Conservation (phyloP, 2,329 filamentous ascomycete genomes). For the Neoscytalidium dimidiatum region DNA sequence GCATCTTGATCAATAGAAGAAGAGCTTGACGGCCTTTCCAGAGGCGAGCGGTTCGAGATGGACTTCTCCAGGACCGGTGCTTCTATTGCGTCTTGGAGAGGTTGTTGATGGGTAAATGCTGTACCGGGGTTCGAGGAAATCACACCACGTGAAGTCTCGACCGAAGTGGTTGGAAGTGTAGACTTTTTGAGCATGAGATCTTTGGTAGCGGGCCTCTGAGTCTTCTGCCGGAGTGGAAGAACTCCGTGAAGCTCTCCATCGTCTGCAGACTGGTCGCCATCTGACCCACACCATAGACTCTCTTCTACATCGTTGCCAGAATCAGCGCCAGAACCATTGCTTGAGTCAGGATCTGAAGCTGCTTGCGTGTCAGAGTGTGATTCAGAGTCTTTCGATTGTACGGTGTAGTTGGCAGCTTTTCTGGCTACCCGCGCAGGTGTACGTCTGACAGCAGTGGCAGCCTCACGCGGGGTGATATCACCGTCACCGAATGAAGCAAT, state of each 20-base stretch:
- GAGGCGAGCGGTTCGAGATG: neutral
- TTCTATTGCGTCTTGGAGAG: neutral
- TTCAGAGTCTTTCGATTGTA: conserved; percentile 1
- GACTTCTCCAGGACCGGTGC: neutral
- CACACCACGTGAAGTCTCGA: neutral
- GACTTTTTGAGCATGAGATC: too few species aligned
- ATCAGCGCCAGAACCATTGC: neutral
- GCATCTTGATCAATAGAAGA: conserved; percentile 29
- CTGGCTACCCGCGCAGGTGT: neutral
- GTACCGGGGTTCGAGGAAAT: neutral
- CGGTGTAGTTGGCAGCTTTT: neutral
- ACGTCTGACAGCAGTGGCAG: neutral
- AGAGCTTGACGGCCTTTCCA: conserved; percentile 33
- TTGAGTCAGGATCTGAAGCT: neutral
- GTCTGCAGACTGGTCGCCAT: conserved; percentile 32
- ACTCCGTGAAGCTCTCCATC: conserved; percentile 25
- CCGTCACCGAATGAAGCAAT: conserved; percentile 25
- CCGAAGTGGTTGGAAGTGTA: neutral
- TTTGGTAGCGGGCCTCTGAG: neutral
- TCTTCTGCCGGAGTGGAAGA: neutral
- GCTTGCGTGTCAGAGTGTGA: neutral
- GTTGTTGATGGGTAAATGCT: neutral
- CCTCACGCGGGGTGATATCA: neutral
- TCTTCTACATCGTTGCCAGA: neutral
- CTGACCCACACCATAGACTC: conserved; percentile 8